Conservation (phyloP, 192 early-diverging fungal genomes). For the Cetraspora pellucida region DNA sequence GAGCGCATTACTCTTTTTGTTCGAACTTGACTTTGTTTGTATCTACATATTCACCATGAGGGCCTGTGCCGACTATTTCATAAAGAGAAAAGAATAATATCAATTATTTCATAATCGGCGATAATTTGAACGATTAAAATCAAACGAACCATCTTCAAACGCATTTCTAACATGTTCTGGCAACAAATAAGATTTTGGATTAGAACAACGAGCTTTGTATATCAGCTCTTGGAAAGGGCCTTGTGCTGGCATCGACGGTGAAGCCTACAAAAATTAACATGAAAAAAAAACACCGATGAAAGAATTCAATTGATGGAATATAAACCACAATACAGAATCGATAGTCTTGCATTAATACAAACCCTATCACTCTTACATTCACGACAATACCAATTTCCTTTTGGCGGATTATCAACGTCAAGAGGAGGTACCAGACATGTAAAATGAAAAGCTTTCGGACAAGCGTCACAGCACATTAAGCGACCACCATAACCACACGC, state of each 20-base stretch:
- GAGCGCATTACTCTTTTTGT: background rate
- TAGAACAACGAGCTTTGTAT: constrained; percentile 1
- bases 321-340: background rate
- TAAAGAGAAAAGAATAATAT: background rate
- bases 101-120: background rate
- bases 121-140: background rate
- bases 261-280: background rate
- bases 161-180: constrained; percentile 8
- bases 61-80: background rate
- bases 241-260: background rate
- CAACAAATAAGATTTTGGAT: constrained; percentile 9
- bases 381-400: constrained; percentile 47
- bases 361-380: constrained; percentile 40
- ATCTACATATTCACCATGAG: constrained; percentile 20
- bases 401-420: constrained; percentile 36
- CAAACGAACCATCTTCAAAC: constrained; percentile 20
- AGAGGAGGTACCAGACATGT: constrained; percentile 43
- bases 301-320: background rate
- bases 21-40: background rate
- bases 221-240: constrained; percentile 9
- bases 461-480: constrained; percentile 47
- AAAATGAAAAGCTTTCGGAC: constrained; percentile 49
- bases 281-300: background rate
- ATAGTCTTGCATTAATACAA: background rate
- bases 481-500: constrained; percentile 39